Evolutionary conservation across 495 filamentous ascomycete species (phyloP).

Genomic region (Evansstolkia leycettana): DNA sequence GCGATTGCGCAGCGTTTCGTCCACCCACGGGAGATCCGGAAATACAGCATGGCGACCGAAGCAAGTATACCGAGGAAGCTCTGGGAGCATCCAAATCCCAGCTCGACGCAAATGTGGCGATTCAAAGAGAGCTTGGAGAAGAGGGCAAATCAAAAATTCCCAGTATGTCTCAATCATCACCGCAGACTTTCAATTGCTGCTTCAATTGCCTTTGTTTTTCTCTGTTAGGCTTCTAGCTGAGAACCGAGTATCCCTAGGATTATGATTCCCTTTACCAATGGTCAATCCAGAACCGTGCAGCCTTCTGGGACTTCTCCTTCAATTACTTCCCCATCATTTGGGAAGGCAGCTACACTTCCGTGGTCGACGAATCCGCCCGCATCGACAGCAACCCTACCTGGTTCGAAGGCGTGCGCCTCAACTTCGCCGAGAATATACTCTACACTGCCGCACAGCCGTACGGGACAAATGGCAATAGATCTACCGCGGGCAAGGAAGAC

Average conservation of each 20-base stretch:
- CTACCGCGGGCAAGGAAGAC: slow-evolving; percentile 51
- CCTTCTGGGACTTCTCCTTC: slow-evolving; percentile 58
- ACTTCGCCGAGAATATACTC: slow-evolving; percentile 75
- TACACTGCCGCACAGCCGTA: slow-evolving; percentile 10
- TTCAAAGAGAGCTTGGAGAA: slow-evolving; percentile 31
- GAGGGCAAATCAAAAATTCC: slow-evolving; percentile 6
- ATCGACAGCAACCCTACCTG: slow-evolving; percentile 58
- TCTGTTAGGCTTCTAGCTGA: no score
- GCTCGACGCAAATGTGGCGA: slow-evolving; percentile 47
- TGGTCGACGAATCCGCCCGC: slow-evolving; percentile 54
- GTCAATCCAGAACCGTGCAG: slow-evolving; percentile 44
- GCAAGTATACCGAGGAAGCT: slow-evolving; percentile 22
- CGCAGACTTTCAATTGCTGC: not conserved
- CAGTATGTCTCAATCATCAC: slow-evolving; percentile 9
- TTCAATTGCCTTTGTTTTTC: no score
- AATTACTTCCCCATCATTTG: slow-evolving; percentile 46
- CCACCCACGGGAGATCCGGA: no score
- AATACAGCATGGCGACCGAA: not conserved
- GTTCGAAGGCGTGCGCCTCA: slow-evolving; percentile 50
- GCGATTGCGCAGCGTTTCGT: no score
- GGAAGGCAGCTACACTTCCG: slow-evolving; percentile 40
- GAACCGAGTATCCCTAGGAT: slow-evolving; percentile 7
- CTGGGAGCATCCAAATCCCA: slow-evolving; percentile 53
- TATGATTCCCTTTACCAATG: slow-evolving; percentile 54
- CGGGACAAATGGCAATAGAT: slow-evolving; percentile 3